Evolutionary conservation across 371 early-diverging fungal genomes (phyloP).

Genomic region (Actinomortierella wolfii): DNA sequence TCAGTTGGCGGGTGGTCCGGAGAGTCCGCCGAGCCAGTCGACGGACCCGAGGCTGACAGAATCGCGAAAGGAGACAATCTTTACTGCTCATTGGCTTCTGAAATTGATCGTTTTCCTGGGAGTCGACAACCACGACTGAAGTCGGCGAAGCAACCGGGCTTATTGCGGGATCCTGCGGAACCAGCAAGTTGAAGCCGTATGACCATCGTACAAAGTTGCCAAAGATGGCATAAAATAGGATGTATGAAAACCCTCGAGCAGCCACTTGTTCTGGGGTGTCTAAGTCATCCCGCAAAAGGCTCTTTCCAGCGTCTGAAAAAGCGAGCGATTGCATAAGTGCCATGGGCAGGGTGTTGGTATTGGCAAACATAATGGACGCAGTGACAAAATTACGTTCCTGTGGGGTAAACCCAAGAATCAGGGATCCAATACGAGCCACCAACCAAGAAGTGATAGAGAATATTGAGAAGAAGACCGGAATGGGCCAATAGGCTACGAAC

Average conservation of each 20-base stretch:
- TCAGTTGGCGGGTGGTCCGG: constrained; percentile 28
- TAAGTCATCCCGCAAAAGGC: constrained; percentile 59
- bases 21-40: too few relatives aligned
- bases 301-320: constrained; percentile 63
- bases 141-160: neutral
- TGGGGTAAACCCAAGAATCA: constrained; percentile 47
- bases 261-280: constrained; percentile 69
- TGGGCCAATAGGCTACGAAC: constrained; percentile 73
- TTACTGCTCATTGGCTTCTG: too few relatives aligned
- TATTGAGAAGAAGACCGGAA: constrained; percentile 64
- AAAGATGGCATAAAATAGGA: constrained; percentile 74
- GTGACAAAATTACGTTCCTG: constrained; percentile 65
- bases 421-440: constrained; percentile 53
- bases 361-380: constrained; percentile 71
- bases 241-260: constrained; percentile 77
- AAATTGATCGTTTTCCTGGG: too few relatives aligned
- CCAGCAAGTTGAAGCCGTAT: constrained; percentile 70
- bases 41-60: too few relatives aligned
- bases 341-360: constrained; percentile 77
- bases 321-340: constrained; percentile 74
- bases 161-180: constrained; percentile 17
- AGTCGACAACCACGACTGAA: neutral
- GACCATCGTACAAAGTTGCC: constrained; percentile 79
- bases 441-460: constrained; percentile 56
- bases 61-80: too few relatives aligned